These are phyloP conservation scores for Aegilops longissima DNA, from an alignment of 176 grass and related monocot genomes.

Conservation along the genomic window DNA sequence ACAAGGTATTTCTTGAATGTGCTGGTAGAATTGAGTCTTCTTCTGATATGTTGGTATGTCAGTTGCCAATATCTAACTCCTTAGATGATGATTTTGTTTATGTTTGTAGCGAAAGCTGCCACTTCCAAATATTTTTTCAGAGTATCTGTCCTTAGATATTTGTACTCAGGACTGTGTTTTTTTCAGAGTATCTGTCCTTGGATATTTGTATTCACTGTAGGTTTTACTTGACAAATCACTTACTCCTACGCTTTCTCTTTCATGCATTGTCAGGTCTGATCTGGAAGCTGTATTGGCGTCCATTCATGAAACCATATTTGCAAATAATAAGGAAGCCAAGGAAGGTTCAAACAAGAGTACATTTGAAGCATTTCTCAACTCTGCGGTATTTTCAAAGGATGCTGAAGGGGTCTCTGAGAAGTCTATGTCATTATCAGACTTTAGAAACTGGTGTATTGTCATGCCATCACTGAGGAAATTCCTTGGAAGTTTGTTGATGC, in stretches of 20 bases:
- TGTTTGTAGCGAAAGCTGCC: not conserved
- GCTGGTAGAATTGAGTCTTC: not conserved
- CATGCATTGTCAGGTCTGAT: slow-evolving; percentile 67
- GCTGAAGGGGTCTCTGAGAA: slow-evolving; percentile 46
- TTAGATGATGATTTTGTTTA: not conserved
- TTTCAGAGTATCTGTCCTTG: not conserved
- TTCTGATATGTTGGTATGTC: not conserved
- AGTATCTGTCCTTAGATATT: not conserved
- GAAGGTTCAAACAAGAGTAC: slow-evolving; percentile 34
- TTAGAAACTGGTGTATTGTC: slow-evolving; percentile 71
- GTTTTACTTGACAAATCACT: not conserved
- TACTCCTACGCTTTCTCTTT: not conserved
- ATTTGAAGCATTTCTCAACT: slow-evolving; percentile 68
- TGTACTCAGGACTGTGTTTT: not conserved
- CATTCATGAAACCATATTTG: slow-evolving; percentile 71
- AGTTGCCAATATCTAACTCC: not conserved
- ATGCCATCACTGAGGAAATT: slow-evolving; percentile 80
- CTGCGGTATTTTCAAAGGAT: slow-evolving; percentile 64
- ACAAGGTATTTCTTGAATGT: slow-evolving; percentile 51
- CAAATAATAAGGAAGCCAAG: slow-evolving; percentile 37
- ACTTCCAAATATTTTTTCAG: not conserved
- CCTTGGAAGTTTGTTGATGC: slow-evolving; percentile 77
- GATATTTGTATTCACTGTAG: not conserved
- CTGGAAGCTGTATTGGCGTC: slow-evolving; percentile 73
- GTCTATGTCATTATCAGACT: slow-evolving; percentile 74